Evolutionary conservation across 164 flowering plant species (phyloP), one percentile per base, ranked within the genome.

Genomic region (Kalanchoe fedtschenkoi): DNA sequence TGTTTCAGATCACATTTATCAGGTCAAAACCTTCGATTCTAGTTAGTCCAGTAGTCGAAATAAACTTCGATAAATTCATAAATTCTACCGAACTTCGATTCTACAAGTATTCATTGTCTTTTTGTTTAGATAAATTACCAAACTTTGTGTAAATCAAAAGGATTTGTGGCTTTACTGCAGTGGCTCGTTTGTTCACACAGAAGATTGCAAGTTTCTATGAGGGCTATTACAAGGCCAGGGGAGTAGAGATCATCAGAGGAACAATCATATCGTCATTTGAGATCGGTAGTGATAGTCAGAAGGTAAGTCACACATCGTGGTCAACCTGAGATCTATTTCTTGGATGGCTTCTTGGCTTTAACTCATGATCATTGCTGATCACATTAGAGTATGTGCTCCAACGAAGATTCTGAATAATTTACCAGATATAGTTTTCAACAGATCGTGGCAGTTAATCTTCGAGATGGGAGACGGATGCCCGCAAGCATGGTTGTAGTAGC

Each of bases 401-500:
- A n/a, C n/a, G n/a, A n/a, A n/a, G n/a, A n/a, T n/a, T n/a, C n/a
- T n/a, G n/a, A n/a, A n/a, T n/a, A n/a, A n/a, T n/a, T 58, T 21
- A 17, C 26, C n/a, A 34, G 46, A 11, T 33, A 22, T 61, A 51
- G 66, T 58, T 3, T 30, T 63, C 59, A 70, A 32, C 78, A 92
- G 98, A 89, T 86, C 15, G 81, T 76, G 3, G 87, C 84, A 8
- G 98, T 93, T 51, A 79, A 75, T 66, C 96, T 93, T 14, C 76
- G 77, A 67, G 90, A 89, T 75, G 98, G 96, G 33, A 82, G 62
- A 43, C 69, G 68, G 42, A 80, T 93, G 24, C 81, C 86, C 15
- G 79, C 84, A 13, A 89, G 88, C 74, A 83, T 90, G 92, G 96
- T 90, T 59, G 88, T 93, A 58, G 88, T 86, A 55, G 97, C 97